These are phyloP conservation scores for Aspergillus fischeri DNA, from an alignment of 2,329 filamentous ascomycete genomes.

Conservation along the genomic window DNA sequence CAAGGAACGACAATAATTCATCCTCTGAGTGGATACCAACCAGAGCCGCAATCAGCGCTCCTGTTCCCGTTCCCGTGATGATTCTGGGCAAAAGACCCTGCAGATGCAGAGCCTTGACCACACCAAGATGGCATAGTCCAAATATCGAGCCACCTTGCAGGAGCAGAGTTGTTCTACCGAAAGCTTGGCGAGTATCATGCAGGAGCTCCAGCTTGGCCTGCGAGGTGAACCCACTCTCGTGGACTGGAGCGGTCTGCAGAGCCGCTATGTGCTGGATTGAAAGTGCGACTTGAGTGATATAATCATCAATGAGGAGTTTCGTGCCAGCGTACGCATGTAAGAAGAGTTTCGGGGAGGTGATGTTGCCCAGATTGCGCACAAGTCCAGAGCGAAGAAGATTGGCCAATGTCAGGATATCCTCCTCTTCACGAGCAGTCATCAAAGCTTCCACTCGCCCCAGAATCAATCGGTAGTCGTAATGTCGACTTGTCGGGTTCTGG, in stretches of 20 bases:
- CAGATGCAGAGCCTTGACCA: constrained; percentile 81
- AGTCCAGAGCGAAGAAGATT: constrained; percentile 74
- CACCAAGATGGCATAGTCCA: constrained; percentile 82
- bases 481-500: constrained; percentile 71
- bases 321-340: constrained; percentile 83
- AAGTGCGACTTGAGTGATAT: constrained; percentile 77
- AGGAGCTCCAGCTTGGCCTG: constrained; percentile 82
- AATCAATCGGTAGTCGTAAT: constrained; percentile 85
- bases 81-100: constrained; percentile 80
- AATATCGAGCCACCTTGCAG: constrained; percentile 90
- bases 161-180: constrained; percentile 79
- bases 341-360: constrained; percentile 75
- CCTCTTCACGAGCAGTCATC: constrained; percentile 63
- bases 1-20: constrained; percentile 72
- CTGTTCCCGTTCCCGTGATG: constrained; percentile 85
- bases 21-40: constrained; percentile 84
- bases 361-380: constrained; percentile 85
- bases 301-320: constrained; percentile 86
- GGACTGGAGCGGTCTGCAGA: constrained; percentile 56
- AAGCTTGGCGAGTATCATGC: constrained; percentile 81
- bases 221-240: constrained; percentile 55
- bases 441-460: constrained; percentile 70
- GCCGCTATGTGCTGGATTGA: constrained; percentile 72
- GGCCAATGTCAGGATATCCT: constrained; percentile 69
- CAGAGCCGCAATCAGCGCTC: constrained; percentile 81